Evolutionary conservation across 139 green algal species (phyloP), one percentile per base, ranked within the genome.

Genomic region (Chlamydomonas schloesseri): DNA sequence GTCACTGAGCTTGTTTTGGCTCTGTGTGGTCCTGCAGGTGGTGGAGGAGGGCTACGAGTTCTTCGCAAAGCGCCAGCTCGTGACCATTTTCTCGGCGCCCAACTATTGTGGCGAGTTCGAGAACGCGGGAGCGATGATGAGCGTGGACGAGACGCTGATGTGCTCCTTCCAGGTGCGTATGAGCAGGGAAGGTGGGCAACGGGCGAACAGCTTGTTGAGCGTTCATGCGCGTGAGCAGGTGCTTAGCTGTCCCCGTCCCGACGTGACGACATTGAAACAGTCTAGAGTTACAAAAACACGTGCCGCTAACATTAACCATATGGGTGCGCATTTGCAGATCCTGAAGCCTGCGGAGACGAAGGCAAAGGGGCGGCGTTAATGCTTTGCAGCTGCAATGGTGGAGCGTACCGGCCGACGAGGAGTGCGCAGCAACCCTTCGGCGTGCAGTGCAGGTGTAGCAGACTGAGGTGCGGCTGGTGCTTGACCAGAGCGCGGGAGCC

Each of bases 91-190:
- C 89, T 97, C 92, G 24, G 98, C 98, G 34, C 98, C 98, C 68
- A 99, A 99, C 87, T 99, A 99, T 90, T 99, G 98, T 85, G 98
- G 98, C 53, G 98, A 99, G 92, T 99, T 99, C 93, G 98, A 99
- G 87, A 99, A 99, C 83, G 98, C 98, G 36, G 98, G 98, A 8
- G 98, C 98, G 4, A 99, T 99, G 97, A 99, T 99, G 98, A 98
- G 94, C 72, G 98, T 99, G 21, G 98, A 99, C 85, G 97, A 99
- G 73, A 99, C 97, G 29, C 94, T 99, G 31, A 99, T 99, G 98
- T 99, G 98, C 93, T 99, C 96, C 4, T 99, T 99, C 93, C 98
- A 99, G 93, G 92, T 97, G 55, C 2, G 88, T 46, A 24, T 57
- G 11, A 14, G 11, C 50, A 57, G 11, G 14, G 50, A n/a, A n/a